Base-by-base conservation (phyloP, 192 early-diverging fungal genomes). In the Umbelopsis sp. region DNA sequence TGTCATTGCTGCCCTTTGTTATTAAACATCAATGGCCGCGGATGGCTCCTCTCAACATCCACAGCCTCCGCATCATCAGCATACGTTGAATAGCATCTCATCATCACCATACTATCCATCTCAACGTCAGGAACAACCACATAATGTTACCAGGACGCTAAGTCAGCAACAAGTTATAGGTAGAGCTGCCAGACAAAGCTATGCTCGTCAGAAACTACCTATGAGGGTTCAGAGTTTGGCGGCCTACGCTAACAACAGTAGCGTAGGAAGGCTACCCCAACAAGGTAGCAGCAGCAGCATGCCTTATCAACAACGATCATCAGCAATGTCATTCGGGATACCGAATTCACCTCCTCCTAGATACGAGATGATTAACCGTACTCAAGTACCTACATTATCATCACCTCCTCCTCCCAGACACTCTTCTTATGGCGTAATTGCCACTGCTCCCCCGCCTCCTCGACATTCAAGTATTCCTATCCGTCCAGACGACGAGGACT, bases 171-270 rank as follows among this genome's bases (percentile, higher is more conserved):
- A 62, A 32, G 56, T 62, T 26, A 62, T 62, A 17, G 56, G 56
- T 14, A 29, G 56, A n/a, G 56, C 56, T 4, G 56, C 74, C 16
- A 24, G 66, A 11, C 73, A 71, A 8, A 74, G 59, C 8, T 78
- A 78, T 50, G 69, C 66, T 3, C 72, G 74, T 16, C 77, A 78
- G 47, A 68, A 71, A 14, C 52, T 78, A 4, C 77, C 77, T 26
- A 51, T 78, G 29, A 67, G 77, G 41, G 71, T 74, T 4, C 77
- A 78, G 26, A 78, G 77, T 36, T 41, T 78, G 17, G 67, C 67
- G 32, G 68, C 77, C 3, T 74, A 66, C 14, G 56, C 56, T 14
- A 62, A 62, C 5, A 62, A 62, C 31, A 34, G 29, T 34, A 62
- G 56, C 31, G 56, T 62, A 4, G 56, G 56, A 62, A 32, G 26